Base-by-base conservation (phyloP, 345 rosid genomes). In the Bruguiera sexangula region DNA sequence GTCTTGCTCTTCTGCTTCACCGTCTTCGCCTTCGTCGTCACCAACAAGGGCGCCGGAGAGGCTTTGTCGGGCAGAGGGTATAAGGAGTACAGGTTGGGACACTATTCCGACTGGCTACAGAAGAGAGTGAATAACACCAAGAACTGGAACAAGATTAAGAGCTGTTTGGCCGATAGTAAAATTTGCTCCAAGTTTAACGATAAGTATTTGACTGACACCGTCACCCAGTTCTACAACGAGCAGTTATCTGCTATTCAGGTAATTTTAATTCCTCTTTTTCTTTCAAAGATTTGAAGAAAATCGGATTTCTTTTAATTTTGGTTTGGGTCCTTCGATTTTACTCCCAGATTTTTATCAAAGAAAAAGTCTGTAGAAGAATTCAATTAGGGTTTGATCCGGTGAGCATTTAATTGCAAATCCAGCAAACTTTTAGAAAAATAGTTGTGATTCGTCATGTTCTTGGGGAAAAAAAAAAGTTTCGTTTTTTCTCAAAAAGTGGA, bases 1-100 rank as follows among this genome's bases (percentile, higher is more conserved):
- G 69, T 91, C 52, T 6, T 84, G 53, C 77, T 87, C 50, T 68
- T 89, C 78, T 79, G 84, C 71, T 88, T 91, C 84, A 94, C 97
- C 20, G 76, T 89, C 77, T 85, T 91, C 63, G 90, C 96, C 20
- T 94, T 94, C 66, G 83, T 76, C 2, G 92, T 91, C 68, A 91
- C 93, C 26, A 89, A 82, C 72, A 89, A 89, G 73, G 97, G 98
- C 13, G 93, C 98, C 2, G 96, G 96, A 1, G 64, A 81, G 56
- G 86, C 34, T 3, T 6, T 94, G 48, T 78, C 89, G 0, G 85
- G 66, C 0, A 86, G 24, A 63, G 98, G 94, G 56, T 93, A 93
- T 15, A 89, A 91, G 68, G 96, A 93, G 84, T 91, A 90, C 73
- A 77, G 82, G 54, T 83, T 90, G 32, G 91, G 85, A 1, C 89